Base-by-base conservation (phyloP, 495 filamentous ascomycete genomes). In the Xylaria telfairii region DNA sequence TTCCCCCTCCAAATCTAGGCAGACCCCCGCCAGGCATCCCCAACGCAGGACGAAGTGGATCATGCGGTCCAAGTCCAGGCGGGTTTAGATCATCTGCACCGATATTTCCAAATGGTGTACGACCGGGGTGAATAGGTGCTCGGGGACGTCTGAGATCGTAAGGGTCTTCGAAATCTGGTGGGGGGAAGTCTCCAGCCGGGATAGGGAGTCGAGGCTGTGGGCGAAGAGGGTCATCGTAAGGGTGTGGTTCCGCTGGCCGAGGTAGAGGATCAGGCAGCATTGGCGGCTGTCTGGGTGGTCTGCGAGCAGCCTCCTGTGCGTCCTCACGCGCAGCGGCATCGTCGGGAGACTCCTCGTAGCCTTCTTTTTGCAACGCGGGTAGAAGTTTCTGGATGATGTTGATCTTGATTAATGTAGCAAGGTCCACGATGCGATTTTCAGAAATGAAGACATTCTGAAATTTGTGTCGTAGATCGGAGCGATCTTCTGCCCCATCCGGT, bases 141-240 rank as follows among this genome's bases (percentile, higher is more conserved):
- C 87, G 87, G 1, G 90, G 93, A 1, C 88, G 83, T 60, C 92
- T 87, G 60, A 98, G 86, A 65, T 98, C 93, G 75, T 92, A 93
- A 73, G 97, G 95, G 81, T 98, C 94, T 70, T 98, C 96, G 74
- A 98, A 98, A 24, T 88, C 94, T 4, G 96, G 96, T 0, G 94
- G 93, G 0, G 90, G 87, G 72, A 96, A 93, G 67, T 95, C 94
- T n/a, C 87, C 92, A 1, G 86, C 80, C 24, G 94, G 95, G 32
- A 90, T 79, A 1, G 92, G 92, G 10, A 83, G 86, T n/a, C 86
- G 85, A 0, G 91, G 91, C 5, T 79, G 84, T 3, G 82, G 83
- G 4, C 89, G 88, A 8, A 94, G 83, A 13, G 92, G 92, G 73
- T 80, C 81, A 19, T 76, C 69, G 17, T 65, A 75, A 88, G 83